These are phyloP conservation scores for Stephania yunnanensis DNA, from an alignment of 164 flowering plant genomes.

Conservation along the genomic window DNA sequence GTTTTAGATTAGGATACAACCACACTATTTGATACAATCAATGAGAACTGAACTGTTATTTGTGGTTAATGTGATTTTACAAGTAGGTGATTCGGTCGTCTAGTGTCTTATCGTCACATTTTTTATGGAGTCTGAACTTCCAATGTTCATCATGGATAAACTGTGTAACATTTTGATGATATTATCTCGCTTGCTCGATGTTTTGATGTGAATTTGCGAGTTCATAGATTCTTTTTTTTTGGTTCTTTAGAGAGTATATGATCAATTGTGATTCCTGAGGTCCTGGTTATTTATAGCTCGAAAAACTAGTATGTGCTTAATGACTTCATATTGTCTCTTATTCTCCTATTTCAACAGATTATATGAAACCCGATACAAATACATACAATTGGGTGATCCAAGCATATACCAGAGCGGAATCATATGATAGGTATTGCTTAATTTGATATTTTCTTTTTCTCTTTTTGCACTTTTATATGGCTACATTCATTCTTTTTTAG, in stretches of 20 bases:
- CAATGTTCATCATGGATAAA: background rate
- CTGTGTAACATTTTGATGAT: background rate
- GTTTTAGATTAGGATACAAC: too few relatives aligned
- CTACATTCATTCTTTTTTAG: background rate
- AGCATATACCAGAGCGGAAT: constrained; percentile 95
- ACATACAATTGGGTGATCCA: constrained; percentile 96
- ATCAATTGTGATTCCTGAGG: background rate
- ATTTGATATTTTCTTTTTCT: background rate
- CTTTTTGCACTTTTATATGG: background rate
- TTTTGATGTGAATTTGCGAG: background rate
- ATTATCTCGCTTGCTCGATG: background rate
- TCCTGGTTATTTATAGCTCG: background rate
- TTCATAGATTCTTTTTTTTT: background rate
- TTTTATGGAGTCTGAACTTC: background rate
- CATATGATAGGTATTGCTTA: constrained; percentile 76
- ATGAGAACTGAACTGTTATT: too few relatives aligned
- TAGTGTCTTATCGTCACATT: background rate
- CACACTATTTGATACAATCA: too few relatives aligned
- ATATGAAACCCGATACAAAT: constrained; percentile 95
- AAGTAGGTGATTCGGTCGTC: background rate
- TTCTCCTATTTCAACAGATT: constrained; percentile 39
- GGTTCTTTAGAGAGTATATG: background rate
- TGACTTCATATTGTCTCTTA: background rate
- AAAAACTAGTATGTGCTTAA: too few relatives aligned
- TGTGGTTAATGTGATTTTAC: background rate